These are phyloP conservation scores for Simmondsia chinensis DNA, from an alignment of 148 eudicot species.

Conservation along the genomic window DNA sequence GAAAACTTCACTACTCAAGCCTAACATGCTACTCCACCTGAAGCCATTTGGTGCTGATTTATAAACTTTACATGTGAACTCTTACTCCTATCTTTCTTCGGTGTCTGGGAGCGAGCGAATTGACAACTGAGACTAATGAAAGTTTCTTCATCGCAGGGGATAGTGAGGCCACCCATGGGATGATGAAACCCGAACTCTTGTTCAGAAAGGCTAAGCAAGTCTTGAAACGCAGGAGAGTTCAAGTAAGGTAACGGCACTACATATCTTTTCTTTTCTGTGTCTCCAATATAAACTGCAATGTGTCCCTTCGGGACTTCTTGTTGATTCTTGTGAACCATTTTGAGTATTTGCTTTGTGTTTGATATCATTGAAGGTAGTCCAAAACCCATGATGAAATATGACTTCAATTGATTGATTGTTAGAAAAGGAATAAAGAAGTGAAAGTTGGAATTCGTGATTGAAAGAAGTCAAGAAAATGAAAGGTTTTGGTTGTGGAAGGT, in stretches of 20 bases:
- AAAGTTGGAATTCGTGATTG: too few relatives aligned
- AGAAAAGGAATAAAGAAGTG: too few relatives aligned
- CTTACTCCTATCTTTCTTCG: too few relatives aligned
- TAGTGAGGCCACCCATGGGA: constrained; percentile 32
- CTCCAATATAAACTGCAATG: constrained; percentile 32
- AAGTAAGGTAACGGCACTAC: constrained; percentile 27
- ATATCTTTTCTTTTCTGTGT: constrained; percentile 15
- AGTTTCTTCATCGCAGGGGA: constrained; percentile 29
- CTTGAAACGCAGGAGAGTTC: constrained; percentile 30
- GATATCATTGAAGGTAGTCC: constrained; percentile 2
- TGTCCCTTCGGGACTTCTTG: constrained; percentile 23
- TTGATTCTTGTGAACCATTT: constrained; percentile 7
- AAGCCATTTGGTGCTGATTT: too few relatives aligned
- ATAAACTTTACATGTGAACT: too few relatives aligned
- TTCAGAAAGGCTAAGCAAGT: constrained; percentile 26
- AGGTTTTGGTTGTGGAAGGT: too few relatives aligned
- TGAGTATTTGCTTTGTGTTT: constrained; percentile 6
- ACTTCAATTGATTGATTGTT: too few relatives aligned
- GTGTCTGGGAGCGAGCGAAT: too few relatives aligned
- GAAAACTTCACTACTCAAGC: too few relatives aligned
- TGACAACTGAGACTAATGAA: constrained; percentile 13
- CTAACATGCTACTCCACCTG: too few relatives aligned
- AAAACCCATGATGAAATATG: too few relatives aligned
- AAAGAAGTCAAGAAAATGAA: too few relatives aligned
- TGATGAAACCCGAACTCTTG: constrained; percentile 36